Evolutionary conservation across 805 yeast species (phyloP), one percentile per base, ranked within the genome.

Genomic region (Saccharomycopsis vini): DNA sequence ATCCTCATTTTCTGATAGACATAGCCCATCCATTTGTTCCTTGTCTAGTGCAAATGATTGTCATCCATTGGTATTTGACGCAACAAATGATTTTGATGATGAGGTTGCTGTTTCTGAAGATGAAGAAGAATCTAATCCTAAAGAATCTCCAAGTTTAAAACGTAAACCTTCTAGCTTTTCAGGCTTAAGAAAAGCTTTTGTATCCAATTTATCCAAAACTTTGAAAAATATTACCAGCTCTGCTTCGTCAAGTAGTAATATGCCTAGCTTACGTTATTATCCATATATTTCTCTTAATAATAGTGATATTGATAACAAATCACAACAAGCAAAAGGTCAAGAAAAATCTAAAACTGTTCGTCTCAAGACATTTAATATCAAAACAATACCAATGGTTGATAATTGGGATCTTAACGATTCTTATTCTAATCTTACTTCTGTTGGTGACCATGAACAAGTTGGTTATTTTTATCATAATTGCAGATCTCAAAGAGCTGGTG

Each of bases 331-430:
- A 9, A 12, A 9, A 7, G 29, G 12, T 26, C 29, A 7, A 7
- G 29, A 26, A 26, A 12, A 26, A 26, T 26, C 10, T 26, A 7
- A 26, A 26, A 26, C 12, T 12, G 36, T 47, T 18, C 42, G 32
- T n/a, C 32, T 49, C 19, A 35, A 42, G 16, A 49, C 50, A 6
- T 49, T 46, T 36, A 47, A 42, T n/a, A 23, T 46, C 15, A 18
- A 40, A 32, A 40, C 16, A 10, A 46, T 39, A 10, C 50, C 52
- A 5, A 37, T 49, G 18, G 40, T 30, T n/a, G 44, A 44, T n/a
- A 30, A 32, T 36, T 46, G 46, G 47, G 46, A 46, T 24, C n/a
- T 36, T 6, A 24, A 34, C 21, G 47, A 37, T 32, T 22, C 39
- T 5, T n/a, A n/a, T n/a, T n/a, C n/a, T n/a, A n/a, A n/a, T n/a